A percentile compares a stretch with the other conserved stretches of the same genome.
These are phyloP conservation scores for Sporothrix schenckii DNA, from an alignment of 2,329 filamentous ascomycete species.

Conservation along the genomic window DNA sequence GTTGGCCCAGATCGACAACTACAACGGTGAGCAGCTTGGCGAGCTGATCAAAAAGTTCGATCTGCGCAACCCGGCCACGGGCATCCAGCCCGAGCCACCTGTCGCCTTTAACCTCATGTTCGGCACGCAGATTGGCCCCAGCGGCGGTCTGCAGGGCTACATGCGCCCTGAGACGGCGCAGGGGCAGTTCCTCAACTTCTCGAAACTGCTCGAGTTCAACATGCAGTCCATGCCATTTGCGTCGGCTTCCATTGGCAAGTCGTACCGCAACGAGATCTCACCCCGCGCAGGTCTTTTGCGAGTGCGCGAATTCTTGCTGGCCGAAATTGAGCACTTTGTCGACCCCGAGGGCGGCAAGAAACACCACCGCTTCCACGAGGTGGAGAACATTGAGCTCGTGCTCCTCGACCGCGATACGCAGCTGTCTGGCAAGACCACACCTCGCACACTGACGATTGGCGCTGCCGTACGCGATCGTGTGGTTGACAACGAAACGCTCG, in stretches of 20 bases:
- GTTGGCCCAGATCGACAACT: conserved; percentile 94
- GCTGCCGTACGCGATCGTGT: conserved; percentile 79
- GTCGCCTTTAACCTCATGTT: conserved; percentile 99
- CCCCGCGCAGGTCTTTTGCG: conserved; percentile 87
- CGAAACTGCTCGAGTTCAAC: conserved; percentile 93
- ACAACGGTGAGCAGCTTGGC: conserved; percentile 81
- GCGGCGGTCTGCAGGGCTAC: conserved; percentile 82
- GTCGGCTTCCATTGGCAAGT: conserved; percentile 95
- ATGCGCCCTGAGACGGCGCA: conserved; percentile 94
- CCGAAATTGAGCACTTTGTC: conserved; percentile 98
- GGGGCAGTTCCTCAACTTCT: conserved; percentile 95
- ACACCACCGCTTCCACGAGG: conserved; percentile 82
- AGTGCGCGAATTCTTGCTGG: conserved; percentile 97
- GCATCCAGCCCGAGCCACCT: conserved; percentile 74
- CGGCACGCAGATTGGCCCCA: conserved; percentile 87
- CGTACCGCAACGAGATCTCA: conserved; percentile 97
- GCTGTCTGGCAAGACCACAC: conserved; percentile 78
- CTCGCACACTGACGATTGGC: conserved; percentile 75
- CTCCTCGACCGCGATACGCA: conserved; percentile 86
- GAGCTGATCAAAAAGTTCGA: conserved; percentile 88
- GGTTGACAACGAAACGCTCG: conserved; percentile 96
- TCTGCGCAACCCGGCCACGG: conserved; percentile 83
- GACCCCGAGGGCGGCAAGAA: conserved; percentile 95
- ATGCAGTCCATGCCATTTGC: conserved; percentile 95
- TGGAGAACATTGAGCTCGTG: conserved; percentile 79